Conservation (phyloP, 2,329 filamentous ascomycete genomes). For the Colletotrichum viniferum region DNA sequence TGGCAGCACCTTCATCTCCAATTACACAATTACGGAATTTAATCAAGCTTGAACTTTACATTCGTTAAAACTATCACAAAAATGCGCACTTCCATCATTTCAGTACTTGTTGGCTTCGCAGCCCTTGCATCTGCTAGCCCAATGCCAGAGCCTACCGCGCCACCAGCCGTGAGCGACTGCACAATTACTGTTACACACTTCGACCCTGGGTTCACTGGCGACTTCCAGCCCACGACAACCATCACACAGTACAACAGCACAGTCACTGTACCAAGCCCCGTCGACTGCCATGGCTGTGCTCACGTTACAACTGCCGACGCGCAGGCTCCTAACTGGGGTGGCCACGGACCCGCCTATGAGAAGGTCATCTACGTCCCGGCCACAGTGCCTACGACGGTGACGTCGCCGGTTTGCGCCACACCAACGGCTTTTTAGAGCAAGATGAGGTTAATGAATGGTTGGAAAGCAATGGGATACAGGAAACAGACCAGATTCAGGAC, state of each 20-base stretch:
- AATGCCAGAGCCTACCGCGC: not conserved
- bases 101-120: not conserved
- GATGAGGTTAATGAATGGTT: not conserved
- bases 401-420: not conserved
- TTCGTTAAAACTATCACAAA: not conserved
- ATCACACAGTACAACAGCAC: conserved; percentile 3
- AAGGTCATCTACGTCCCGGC: not conserved
- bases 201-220: conserved; percentile 7
- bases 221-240: not conserved
- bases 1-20: not conserved
- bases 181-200: not conserved
- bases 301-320: not conserved
- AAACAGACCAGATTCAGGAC: not conserved
- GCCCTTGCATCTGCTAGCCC: not conserved
- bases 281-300: conserved; percentile 3
- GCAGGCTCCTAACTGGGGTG: not conserved
- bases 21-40: not conserved
- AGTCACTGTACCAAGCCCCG: not conserved
- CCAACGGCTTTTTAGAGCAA: not conserved
- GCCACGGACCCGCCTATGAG: not conserved
- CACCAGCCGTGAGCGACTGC: not conserved
- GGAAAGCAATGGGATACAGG: not conserved
- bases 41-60: not conserved
- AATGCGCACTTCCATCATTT: not conserved
- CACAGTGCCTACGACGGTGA: not conserved